These are phyloP conservation scores for Diphasiastrum complanatum DNA, from an alignment of 83 land plant genomes.

Conservation along the genomic window DNA sequence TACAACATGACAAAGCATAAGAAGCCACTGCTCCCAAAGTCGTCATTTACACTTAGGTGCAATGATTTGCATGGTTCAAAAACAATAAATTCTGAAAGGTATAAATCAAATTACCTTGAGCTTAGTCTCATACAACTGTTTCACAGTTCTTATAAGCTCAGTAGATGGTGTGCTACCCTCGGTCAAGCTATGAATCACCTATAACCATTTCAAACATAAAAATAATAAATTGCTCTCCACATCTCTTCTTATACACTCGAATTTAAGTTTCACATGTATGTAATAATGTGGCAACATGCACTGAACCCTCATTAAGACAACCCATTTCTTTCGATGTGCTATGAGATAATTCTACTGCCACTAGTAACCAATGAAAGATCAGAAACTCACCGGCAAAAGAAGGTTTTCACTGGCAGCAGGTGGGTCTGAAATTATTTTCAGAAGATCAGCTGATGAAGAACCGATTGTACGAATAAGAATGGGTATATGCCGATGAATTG, in stretches of 20 bases:
- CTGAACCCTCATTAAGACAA: too few relatives aligned
- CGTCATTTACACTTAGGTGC: too few relatives aligned
- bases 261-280: too few relatives aligned
- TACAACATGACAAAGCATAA: background rate
- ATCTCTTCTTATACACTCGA: too few relatives aligned
- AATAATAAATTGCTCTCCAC: too few relatives aligned
- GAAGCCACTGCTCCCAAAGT: too few relatives aligned
- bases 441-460: slow-evolving; percentile 59
- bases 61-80: too few relatives aligned
- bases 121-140: slow-evolving; percentile 77
- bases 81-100: too few relatives aligned
- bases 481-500: slow-evolving; percentile 74
- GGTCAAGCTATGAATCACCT: slow-evolving; percentile 81
- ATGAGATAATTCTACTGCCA: too few relatives aligned
- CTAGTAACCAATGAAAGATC: background rate
- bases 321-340: too few relatives aligned
- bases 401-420: slow-evolving; percentile 89
- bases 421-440: slow-evolving; percentile 78
- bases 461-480: slow-evolving; percentile 65
- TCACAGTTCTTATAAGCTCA: slow-evolving; percentile 74
- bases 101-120: slow-evolving; percentile 53
- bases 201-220: slow-evolving; percentile 13
- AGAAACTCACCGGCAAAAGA: slow-evolving; percentile 45
- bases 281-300: too few relatives aligned
- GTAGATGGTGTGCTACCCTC: slow-evolving; percentile 65